Conservation (phyloP, 768 basidiomycete species). For the Asterophora lycoperdoides region DNA sequence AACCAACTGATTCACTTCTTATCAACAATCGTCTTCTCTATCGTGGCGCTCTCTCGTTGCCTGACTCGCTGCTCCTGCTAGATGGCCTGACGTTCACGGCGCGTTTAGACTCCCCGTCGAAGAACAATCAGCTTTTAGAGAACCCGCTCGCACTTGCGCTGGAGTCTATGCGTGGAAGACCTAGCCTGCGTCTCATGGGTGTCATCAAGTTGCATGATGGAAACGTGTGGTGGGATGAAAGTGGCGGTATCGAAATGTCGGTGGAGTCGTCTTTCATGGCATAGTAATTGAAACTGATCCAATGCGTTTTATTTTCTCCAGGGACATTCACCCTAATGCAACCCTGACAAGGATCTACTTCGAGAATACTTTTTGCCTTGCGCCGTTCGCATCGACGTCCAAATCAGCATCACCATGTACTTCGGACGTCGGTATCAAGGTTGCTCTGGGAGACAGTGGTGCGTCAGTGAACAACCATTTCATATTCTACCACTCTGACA, state of each 20-base stretch:
- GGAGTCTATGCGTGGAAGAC: conserved; percentile 77
- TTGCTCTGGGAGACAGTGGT: conserved; percentile 71
- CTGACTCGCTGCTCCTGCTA: conserved; percentile 66
- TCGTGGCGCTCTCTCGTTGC: conserved; percentile 68
- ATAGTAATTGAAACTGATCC: not conserved
- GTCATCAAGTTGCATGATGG: conserved; percentile 44
- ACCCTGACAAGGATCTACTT: conserved; percentile 62
- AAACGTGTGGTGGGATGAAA: conserved; percentile 53
- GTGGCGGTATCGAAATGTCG: conserved; percentile 41
- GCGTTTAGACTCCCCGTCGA: conserved; percentile 37
- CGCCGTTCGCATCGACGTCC: conserved; percentile 30
- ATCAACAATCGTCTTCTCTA: conserved; percentile 58
- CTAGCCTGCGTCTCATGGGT: conserved; percentile 56
- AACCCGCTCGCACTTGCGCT: conserved; percentile 69
- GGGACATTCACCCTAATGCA: conserved; percentile 69
- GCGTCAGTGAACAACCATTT: conserved; percentile 14
- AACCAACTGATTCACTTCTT: conserved; percentile 8
- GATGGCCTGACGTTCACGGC: conserved; percentile 72
- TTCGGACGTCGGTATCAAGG: conserved; percentile 58
- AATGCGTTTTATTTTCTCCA: conserved; percentile 25
- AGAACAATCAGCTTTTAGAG: conserved; percentile 46
- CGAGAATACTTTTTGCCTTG: conserved; percentile 63
- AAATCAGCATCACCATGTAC: conserved; percentile 16
- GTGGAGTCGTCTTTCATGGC: conserved; percentile 7
- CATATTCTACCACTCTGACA: not conserved